phyloP scores from a whole-genome alignment of 176 grass and related monocot species.

The Dendrocalamus sinicus region DNA sequence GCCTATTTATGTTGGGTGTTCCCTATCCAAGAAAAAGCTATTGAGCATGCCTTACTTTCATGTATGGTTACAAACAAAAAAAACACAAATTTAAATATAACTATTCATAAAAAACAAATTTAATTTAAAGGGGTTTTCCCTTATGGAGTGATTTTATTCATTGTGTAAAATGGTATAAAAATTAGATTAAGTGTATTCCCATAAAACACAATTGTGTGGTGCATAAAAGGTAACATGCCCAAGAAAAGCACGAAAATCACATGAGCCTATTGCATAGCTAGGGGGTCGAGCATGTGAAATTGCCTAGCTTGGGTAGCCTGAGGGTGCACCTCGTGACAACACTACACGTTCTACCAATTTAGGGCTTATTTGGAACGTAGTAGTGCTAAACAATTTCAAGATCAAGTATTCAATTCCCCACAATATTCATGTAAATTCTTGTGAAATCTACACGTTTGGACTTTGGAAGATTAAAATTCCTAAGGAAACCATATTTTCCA shows the following conservation, averaged over 20 bases:
- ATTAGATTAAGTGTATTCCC: neutral
- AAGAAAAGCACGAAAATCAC: neutral
- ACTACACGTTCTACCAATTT: neutral
- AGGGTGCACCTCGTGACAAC: neutral
- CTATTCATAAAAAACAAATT: too few species aligned
- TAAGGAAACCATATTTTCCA: neutral
- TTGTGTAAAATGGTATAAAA: too few species aligned
- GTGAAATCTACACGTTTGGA: neutral
- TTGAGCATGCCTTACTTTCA: neutral
- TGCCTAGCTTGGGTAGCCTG: neutral
- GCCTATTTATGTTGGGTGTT: neutral
- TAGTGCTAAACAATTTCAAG: neutral
- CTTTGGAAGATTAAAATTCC: neutral
- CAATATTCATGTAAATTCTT: neutral
- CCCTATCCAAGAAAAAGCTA: neutral
- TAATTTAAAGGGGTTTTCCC: too few species aligned
- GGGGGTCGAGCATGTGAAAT: neutral
- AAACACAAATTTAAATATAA: too few species aligned
- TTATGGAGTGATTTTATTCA: too few species aligned
- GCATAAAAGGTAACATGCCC: neutral
- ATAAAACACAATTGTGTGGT: neutral
- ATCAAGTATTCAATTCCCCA: neutral
- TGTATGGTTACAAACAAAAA: neutral
- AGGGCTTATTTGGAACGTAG: neutral
- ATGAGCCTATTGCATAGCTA: neutral